A percentile compares a stretch with the other conserved stretches of the same genome.
Conservation (phyloP, 345 rosid species). For the Chamaenerion angustifolium region DNA sequence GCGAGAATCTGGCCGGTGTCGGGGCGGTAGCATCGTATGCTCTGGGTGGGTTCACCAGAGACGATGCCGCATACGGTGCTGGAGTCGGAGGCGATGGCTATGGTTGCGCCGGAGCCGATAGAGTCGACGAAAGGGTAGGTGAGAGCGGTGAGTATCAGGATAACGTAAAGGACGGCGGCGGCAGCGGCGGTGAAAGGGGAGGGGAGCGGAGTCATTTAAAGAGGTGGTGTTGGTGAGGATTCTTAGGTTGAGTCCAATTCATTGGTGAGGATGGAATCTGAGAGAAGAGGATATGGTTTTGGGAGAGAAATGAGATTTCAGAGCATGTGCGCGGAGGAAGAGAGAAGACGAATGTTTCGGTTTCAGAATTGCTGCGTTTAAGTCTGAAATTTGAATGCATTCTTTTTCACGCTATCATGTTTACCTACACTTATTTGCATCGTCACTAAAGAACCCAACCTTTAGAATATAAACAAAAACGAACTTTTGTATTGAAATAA, state of each 20-base stretch:
- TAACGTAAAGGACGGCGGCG: constrained; percentile 8
- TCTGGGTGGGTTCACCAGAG: constrained; percentile 24
- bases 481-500: too few relatives aligned
- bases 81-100: constrained; percentile 44
- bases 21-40: constrained; percentile 31
- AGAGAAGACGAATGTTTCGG: background rate
- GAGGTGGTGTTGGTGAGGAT: constrained; percentile 14
- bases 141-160: constrained; percentile 3
- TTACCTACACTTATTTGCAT: too few relatives aligned
- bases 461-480: too few relatives aligned
- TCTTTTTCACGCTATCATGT: too few relatives aligned
- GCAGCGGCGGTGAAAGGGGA: constrained; percentile 2
- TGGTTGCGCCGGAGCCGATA: constrained; percentile 59
- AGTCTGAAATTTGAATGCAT: too few relatives aligned
- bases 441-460: too few relatives aligned
- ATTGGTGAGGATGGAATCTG: constrained; percentile 15
- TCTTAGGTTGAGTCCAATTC: constrained; percentile 22
- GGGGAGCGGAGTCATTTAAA: constrained; percentile 35
- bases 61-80: constrained; percentile 54
- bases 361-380: too few relatives aligned
- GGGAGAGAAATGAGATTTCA: constrained; percentile 2
- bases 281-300: background rate
- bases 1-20: constrained; percentile 9
- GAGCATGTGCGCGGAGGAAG: constrained; percentile 4
- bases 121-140: constrained; percentile 15